Percentiles rank a stretch among this genome's conserved stretches.
These are phyloP conservation scores for Cicer pinnatifidum DNA, from an alignment of 306 rosid genomes.

Conservation along the genomic window DNA sequence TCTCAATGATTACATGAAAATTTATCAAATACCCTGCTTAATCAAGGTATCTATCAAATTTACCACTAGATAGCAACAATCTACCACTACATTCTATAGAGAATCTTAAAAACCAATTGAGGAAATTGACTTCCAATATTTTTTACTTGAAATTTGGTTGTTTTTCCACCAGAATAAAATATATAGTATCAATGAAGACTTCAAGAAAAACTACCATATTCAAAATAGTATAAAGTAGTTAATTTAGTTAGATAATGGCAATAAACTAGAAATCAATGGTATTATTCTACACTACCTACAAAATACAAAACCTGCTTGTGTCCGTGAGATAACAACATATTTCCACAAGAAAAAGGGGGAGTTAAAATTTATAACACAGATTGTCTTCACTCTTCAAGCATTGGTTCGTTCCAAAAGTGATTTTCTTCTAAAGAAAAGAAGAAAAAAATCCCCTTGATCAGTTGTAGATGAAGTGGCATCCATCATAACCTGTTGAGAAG, in stretches of 20 bases:
- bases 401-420: slow-evolving; percentile 39
- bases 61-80: too few relatives aligned
- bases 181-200: too few relatives aligned
- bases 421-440: neutral
- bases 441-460: slow-evolving; percentile 30
- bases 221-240: neutral
- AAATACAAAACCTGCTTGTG: slow-evolving; percentile 44
- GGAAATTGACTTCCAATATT: too few relatives aligned
- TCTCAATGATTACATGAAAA: too few relatives aligned
- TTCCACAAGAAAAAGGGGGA: slow-evolving; percentile 9
- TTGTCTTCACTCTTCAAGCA: slow-evolving; percentile 43
- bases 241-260: neutral
- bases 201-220: too few relatives aligned
- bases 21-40: too few relatives aligned
- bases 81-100: too few relatives aligned
- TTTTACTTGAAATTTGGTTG: too few relatives aligned
- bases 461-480: slow-evolving; percentile 61
- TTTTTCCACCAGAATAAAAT: too few relatives aligned
- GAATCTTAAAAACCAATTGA: too few relatives aligned
- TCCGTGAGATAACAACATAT: slow-evolving; percentile 18
- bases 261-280: slow-evolving; percentile 16
- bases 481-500: slow-evolving; percentile 59
- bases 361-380: slow-evolving; percentile 10
- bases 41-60: too few relatives aligned
- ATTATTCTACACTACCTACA: slow-evolving; percentile 41